Percentiles rank a stretch among this genome's conserved stretches.
phyloP scores from a whole-genome alignment of 2,329 filamentous ascomycete genomes.

The Talaromyces sp. region DNA sequence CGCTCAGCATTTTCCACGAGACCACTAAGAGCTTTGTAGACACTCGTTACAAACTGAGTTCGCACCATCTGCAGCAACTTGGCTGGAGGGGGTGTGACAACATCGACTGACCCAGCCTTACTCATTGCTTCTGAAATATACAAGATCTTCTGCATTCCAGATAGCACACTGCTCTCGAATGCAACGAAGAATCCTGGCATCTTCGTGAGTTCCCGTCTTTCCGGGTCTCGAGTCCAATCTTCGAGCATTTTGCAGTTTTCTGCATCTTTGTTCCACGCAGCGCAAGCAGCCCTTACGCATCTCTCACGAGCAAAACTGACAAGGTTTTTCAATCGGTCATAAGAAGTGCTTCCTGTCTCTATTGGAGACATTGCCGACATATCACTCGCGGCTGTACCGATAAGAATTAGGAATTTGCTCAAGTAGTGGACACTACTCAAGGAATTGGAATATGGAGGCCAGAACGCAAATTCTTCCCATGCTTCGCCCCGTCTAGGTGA shows the following conservation, averaged over 20 bases:
- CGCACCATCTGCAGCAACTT: slow-evolving; percentile 90
- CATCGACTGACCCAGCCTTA: slow-evolving; percentile 69
- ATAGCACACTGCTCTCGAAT: slow-evolving; percentile 78
- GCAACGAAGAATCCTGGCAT: slow-evolving; percentile 84
- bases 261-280: slow-evolving; percentile 89
- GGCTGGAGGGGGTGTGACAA: slow-evolving; percentile 77
- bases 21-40: slow-evolving; percentile 90
- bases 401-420: slow-evolving; percentile 72
- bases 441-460: slow-evolving; percentile 90
- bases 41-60: slow-evolving; percentile 84
- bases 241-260: slow-evolving; percentile 90
- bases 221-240: slow-evolving; percentile 82
- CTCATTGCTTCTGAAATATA: slow-evolving; percentile 84
- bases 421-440: slow-evolving; percentile 90
- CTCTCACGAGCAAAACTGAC: slow-evolving; percentile 79
- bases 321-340: slow-evolving; percentile 71
- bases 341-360: slow-evolving; percentile 51
- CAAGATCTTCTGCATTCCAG: slow-evolving; percentile 89
- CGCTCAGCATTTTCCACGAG: slow-evolving; percentile 96
- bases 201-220: slow-evolving; percentile 80
- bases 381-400: slow-evolving; percentile 84
- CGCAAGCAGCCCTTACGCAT: slow-evolving; percentile 78
- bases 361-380: slow-evolving; percentile 73
- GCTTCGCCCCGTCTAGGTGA: slow-evolving; percentile 75
- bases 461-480: slow-evolving; percentile 95